Conservation (phyloP, 108 stramenopile species). For the Epipyxis sp. region DNA sequence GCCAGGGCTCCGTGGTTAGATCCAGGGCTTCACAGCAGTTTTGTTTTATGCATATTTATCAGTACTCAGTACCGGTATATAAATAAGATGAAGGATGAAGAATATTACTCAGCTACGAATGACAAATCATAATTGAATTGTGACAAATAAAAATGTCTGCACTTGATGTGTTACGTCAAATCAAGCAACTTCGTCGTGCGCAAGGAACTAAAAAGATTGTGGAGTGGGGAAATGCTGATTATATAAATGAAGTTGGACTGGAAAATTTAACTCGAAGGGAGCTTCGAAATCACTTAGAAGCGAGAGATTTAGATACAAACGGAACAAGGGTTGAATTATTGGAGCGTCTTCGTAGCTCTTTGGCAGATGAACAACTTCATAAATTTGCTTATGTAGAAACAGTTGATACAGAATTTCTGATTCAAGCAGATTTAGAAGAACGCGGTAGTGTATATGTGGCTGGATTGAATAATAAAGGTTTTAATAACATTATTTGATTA, state of each 20-base stretch:
- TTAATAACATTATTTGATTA: background rate
- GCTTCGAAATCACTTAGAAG: conserved; percentile 54
- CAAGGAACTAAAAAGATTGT: conserved; percentile 23
- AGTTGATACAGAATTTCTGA: conserved; percentile 58
- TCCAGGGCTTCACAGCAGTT: no score
- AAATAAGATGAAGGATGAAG: no score
- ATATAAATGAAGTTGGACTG: conserved; percentile 44
- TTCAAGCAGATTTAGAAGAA: conserved; percentile 64
- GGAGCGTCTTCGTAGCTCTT: conserved; percentile 52
- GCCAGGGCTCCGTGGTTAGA: no score
- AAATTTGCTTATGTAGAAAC: conserved; percentile 58
- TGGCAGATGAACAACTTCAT: conserved; percentile 59
- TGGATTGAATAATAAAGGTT: conserved; percentile 14
- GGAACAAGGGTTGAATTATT: conserved; percentile 60
- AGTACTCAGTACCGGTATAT: no score
- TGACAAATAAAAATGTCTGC: conserved; percentile 43
- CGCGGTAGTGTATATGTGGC: conserved; percentile 50
- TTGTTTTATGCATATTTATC: no score
- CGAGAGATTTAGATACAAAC: conserved; percentile 55
- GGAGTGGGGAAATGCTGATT: conserved; percentile 42
- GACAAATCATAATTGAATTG: no score
- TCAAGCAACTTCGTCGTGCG: conserved; percentile 40
- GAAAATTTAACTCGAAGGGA: conserved; percentile 49
- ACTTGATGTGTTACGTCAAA: conserved; percentile 39
- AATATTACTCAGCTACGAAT: no score